phyloP scores from a whole-genome alignment of 495 filamentous ascomycete genomes.

The Penicillium paradoxum region DNA sequence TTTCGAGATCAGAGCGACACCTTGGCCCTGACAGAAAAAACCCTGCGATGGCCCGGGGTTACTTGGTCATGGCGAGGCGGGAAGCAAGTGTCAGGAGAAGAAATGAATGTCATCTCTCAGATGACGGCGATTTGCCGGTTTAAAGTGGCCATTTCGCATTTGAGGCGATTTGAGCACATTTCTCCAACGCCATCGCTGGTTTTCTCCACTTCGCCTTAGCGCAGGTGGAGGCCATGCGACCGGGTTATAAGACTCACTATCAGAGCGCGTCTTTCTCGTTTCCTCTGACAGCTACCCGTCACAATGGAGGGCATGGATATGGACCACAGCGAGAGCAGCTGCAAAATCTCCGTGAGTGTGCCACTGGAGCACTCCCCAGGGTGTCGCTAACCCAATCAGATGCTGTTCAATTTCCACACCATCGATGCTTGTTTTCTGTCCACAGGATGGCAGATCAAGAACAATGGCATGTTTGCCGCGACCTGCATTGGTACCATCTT shows the following conservation, averaged over 20 bases:
- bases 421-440: slow-evolving; percentile 63
- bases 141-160: background rate
- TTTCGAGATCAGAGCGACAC: background rate
- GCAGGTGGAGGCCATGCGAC: background rate
- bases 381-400: slow-evolving; percentile 32
- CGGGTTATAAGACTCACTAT: slow-evolving; percentile 7
- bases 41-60: no score
- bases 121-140: background rate
- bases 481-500: slow-evolving; percentile 62
- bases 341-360: slow-evolving; percentile 22
- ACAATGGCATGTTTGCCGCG: slow-evolving; percentile 55
- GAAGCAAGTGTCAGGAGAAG: no score
- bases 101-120: no score
- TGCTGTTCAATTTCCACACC: slow-evolving; percentile 70
- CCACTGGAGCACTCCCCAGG: slow-evolving; percentile 1
- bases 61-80: no score
- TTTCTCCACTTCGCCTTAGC: slow-evolving; percentile 11
- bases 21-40: background rate
- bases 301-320: slow-evolving; percentile 20
- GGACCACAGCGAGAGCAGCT: slow-evolving; percentile 16
- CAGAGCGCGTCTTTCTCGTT: background rate
- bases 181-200: slow-evolving; percentile 1
- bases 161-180: slow-evolving; percentile 23
- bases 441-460: slow-evolving; percentile 55
- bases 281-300: background rate